Conservation (phyloP, 2,329 filamentous ascomycete species). For the Colletotrichum sojae region DNA sequence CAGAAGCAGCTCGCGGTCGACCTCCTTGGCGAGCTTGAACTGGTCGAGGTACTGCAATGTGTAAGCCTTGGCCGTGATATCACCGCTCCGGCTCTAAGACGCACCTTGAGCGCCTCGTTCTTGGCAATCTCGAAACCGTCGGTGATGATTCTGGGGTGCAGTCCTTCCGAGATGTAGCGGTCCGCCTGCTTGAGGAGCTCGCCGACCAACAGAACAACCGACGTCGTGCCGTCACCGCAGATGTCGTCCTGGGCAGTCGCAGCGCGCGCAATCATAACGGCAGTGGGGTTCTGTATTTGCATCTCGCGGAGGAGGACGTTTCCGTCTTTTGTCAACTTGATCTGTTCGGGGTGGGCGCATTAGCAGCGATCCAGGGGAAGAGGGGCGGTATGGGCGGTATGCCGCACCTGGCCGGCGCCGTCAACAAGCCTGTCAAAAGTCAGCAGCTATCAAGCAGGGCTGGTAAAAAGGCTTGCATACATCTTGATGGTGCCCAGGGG, state of each 20-base stretch:
- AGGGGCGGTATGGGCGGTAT: conserved; percentile 30
- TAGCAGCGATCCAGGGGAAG: conserved; percentile 31
- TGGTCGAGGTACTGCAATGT: conserved; percentile 84
- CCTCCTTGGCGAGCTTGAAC: conserved; percentile 90
- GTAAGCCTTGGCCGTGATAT: conserved; percentile 12
- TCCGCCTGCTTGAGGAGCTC: conserved; percentile 98
- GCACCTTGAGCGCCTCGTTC: conserved; percentile 87
- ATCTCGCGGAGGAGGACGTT: conserved; percentile 85
- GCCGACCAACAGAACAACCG: conserved; percentile 93
- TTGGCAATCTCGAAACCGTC: conserved; percentile 99
- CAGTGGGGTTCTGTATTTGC: conserved; percentile 99
- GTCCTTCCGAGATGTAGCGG: conserved; percentile 94
- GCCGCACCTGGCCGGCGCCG: conserved; percentile 75
- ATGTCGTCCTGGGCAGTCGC: conserved; percentile 99
- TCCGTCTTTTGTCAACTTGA: conserved; percentile 99
- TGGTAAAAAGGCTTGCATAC: conserved; percentile 59
- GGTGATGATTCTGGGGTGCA: conserved; percentile 96
- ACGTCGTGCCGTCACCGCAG: conserved; percentile 97
- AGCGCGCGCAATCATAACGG: conserved; percentile 85
- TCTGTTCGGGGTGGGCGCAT: conserved; percentile 64
- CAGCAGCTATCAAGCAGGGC: conserved; percentile 43
- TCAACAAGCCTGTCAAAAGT: conserved; percentile 72
- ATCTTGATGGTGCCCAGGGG: conserved; percentile 97
- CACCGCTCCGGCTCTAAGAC: conserved; percentile 23
- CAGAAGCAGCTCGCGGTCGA: conserved; percentile 93